Base-by-base conservation (phyloP, 352 stramenopile species). In the Globisporangium viniferum region DNA sequence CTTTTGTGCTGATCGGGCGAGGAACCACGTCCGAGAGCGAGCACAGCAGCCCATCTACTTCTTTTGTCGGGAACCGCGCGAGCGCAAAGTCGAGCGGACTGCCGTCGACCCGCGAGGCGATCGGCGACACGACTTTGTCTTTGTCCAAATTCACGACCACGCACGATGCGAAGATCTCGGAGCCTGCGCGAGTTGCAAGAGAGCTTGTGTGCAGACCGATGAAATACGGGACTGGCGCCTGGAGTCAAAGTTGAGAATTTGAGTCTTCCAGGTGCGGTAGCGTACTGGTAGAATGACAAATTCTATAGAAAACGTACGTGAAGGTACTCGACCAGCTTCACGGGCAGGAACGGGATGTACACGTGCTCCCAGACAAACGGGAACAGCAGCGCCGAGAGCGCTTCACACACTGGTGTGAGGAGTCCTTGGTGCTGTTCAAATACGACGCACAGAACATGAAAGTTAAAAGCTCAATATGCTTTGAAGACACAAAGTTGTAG, bases 301-400 rank as follows among this genome's bases (percentile, higher is more conserved):
- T 9, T 49, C 15, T 2, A 6, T 22, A 18, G 14, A 29, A 48
- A 36, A 57, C 72, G 14, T 66, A 90, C 81, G 62, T 92, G 82
- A 9, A 97, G 66, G 64, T 94, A 95, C 59, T 97, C 84, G 55
- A 94, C 89, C 41, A 97, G 67, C 66, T 90, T 84, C 44, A 90
- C 75, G 0, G 90, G 90, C 2, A 95, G 82, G 44, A 96, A 89
- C 20, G 90, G 88, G 12, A 96, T 88, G 73, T 93, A 96, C 27
- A 95, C 88, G 70, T 97, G 89, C 54, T 91, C 82, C 88, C 89
- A 97, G 1, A 63, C 77, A 44, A 97, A 94, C 5, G 90, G 90
- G 63, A 91, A 96, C 36, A 97, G 68, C 49, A 97, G 69, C n/a
- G 84, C 77, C 51, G 73, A 83, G 10, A 96, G 75, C 8, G 90